Conservation (phyloP, 2,329 filamentous ascomycete species). For the Trichoderma sp. region DNA sequence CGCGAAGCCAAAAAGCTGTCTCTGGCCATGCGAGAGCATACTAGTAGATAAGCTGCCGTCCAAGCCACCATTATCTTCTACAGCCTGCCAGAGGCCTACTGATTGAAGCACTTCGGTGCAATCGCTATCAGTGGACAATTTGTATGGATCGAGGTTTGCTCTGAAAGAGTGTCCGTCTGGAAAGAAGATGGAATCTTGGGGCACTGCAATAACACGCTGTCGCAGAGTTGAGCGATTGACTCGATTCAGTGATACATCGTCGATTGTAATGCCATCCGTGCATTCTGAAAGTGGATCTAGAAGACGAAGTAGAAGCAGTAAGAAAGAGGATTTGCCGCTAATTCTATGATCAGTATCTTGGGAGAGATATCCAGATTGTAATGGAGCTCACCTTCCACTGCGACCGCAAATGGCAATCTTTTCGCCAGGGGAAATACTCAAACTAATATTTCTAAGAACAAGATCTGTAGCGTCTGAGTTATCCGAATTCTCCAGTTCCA, state of each 20-base stretch:
- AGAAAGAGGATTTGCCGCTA: constrained; percentile 49
- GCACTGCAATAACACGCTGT: constrained; percentile 54
- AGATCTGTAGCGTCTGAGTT: constrained; percentile 26
- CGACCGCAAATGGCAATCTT: constrained; percentile 46
- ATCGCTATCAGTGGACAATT: constrained; percentile 38
- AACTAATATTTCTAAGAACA: constrained; percentile 35
- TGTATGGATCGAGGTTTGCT: constrained; percentile 50
- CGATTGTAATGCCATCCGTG: constrained; percentile 46
- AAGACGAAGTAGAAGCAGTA: constrained; percentile 47
- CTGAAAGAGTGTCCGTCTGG: constrained; percentile 48
- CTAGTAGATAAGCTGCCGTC: constrained; percentile 49
- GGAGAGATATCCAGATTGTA: too few species aligned
- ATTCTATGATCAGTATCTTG: background rate
- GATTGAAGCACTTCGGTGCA: constrained; percentile 44
- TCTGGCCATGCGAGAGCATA: constrained; percentile 61
- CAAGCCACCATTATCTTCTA: constrained; percentile 43
- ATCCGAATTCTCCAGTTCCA: background rate
- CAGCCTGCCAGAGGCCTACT: constrained; percentile 42
- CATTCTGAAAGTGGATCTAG: constrained; percentile 44
- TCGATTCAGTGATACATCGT: constrained; percentile 42
- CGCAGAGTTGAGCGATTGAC: constrained; percentile 51
- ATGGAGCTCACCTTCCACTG: constrained; percentile 40
- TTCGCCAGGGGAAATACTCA: constrained; percentile 40
- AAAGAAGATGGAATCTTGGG: constrained; percentile 59
- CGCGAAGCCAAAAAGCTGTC: constrained; percentile 66